A percentile compares a stretch with the other conserved stretches of the same genome.
These are phyloP conservation scores for Pittosporum tobira DNA, from an alignment of 129 eudicot species.

Conservation along the genomic window DNA sequence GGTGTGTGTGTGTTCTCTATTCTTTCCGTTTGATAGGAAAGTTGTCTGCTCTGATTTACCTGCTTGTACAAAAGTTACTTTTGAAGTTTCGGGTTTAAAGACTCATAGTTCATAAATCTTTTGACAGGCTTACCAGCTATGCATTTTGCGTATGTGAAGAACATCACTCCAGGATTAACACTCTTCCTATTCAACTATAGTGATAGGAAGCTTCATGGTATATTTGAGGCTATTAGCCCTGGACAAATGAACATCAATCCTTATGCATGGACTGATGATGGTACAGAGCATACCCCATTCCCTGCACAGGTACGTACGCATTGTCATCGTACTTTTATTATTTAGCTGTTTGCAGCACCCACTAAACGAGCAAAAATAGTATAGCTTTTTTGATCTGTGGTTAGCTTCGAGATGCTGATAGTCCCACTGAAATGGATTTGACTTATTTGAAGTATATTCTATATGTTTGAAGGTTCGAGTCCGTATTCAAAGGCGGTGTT, in stretches of 20 bases:
- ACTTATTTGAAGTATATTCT: constrained; percentile 14
- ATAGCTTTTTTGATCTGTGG: too few relatives aligned
- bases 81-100: not conserved
- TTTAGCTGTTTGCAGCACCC: too few relatives aligned
- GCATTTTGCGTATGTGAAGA: constrained; percentile 57
- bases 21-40: too few relatives aligned
- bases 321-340: not conserved
- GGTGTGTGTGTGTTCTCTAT: too few relatives aligned
- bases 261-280: constrained; percentile 54
- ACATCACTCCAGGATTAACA: constrained; percentile 43
- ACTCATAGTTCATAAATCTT: too few relatives aligned
- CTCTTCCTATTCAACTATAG: constrained; percentile 67
- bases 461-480: constrained; percentile 42
- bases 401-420: not conserved
- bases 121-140: constrained; percentile 73
- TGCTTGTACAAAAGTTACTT: not conserved
- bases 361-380: too few relatives aligned
- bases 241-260: constrained; percentile 49
- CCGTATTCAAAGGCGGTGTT: constrained; percentile 24
- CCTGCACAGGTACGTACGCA: constrained; percentile 61
- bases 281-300: constrained; percentile 31
- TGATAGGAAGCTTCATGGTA: constrained; percentile 71
- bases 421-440: not conserved
- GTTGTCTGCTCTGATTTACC: constrained; percentile 1
- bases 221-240: constrained; percentile 58